phyloP scores from a whole-genome alignment of 345 rosid genomes.

The Combretum micranthum region DNA sequence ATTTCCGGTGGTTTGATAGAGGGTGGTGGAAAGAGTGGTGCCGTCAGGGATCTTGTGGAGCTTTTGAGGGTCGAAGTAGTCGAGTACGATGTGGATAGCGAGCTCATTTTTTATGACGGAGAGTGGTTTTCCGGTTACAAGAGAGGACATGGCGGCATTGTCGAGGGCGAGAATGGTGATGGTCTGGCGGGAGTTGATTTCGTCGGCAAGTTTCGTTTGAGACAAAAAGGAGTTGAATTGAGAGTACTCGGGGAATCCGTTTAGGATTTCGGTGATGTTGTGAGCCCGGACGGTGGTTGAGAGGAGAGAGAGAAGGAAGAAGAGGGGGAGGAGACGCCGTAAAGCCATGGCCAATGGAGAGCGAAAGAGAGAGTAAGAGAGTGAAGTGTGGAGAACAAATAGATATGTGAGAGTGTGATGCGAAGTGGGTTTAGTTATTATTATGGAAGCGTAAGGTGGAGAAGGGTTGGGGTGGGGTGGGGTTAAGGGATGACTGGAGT shows the following conservation, averaged over 20 bases:
- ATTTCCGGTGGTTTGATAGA: constrained; percentile 89
- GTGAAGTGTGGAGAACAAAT: not conserved
- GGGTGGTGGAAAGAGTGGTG: constrained; percentile 68
- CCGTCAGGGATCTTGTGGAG: constrained; percentile 79
- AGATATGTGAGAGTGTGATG: not conserved
- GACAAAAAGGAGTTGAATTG: constrained; percentile 59
- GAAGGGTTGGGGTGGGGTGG: not conserved
- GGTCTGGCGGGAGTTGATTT: constrained; percentile 79
- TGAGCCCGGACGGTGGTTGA: constrained; percentile 31
- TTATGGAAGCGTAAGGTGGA: no score
- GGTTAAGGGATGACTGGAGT: constrained; percentile 9
- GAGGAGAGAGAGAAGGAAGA: constrained; percentile 23
- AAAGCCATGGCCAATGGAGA: constrained; percentile 24
- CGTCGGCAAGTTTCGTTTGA: constrained; percentile 77
- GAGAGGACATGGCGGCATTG: constrained; percentile 73
- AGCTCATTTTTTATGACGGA: constrained; percentile 64
- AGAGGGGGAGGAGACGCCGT: constrained; percentile 15
- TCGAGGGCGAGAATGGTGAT: constrained; percentile 68
- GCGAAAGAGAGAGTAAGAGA: constrained; percentile 9
- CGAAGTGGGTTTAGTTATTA: no score
- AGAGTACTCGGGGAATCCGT: constrained; percentile 61
- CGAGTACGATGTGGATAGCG: constrained; percentile 72
- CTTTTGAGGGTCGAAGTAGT: constrained; percentile 71
- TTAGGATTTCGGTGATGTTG: constrained; percentile 75
- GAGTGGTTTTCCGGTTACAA: constrained; percentile 62